Base-by-base conservation (phyloP, 2,329 filamentous ascomycete genomes). In the Scolecobasidium constrictum region DNA sequence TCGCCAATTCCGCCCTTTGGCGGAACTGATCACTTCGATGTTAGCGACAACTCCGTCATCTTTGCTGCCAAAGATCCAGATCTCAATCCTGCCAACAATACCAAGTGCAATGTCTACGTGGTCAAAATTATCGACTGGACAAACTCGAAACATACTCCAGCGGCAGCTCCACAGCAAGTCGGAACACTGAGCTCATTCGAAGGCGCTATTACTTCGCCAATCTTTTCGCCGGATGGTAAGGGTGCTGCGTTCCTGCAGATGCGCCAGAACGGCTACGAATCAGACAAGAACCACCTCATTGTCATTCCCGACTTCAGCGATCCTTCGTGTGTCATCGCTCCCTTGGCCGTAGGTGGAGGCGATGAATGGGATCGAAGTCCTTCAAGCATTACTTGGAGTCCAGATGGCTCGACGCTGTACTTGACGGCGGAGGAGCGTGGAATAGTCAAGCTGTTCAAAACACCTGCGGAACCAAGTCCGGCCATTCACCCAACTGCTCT, bases 101-200 rank as follows among this genome's bases (percentile, higher is more conserved):
- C 86, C 4, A 90, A 88, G 53, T 81, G 81, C 1, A 83, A 92
- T 54, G 72, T 93, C 22, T 94, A 92, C 60, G 76, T 81, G 37
- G 72, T 83, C 3, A 73, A 78, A 1, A 65, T 87, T 22, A 65
- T 69, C 39, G 74, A 70, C 3, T 31, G 26, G 26, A 31, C 26
- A n/a, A 87, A 82, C 54, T 47, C 3, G 50, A 60, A 46, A 36
- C 47, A 3, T 54, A 51, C 9, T 48, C 52, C 44, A 49, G 52
- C 23, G 37, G 35, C 31, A 33, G 51, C 23, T 42, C 77, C 70
- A 3, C 70, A 67, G 54, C 64, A 73, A 42, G 67, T 75, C 43
- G 26, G 26, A 7, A 68, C 71, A 56, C 81, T 75, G 17, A 73
- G 69, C 44, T 64, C 54, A 57, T 83, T 54, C 63, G 69, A 68